phyloP scores from a whole-genome alignment of 768 basidiomycete genomes.

The Mycena olivaceomarginata region DNA sequence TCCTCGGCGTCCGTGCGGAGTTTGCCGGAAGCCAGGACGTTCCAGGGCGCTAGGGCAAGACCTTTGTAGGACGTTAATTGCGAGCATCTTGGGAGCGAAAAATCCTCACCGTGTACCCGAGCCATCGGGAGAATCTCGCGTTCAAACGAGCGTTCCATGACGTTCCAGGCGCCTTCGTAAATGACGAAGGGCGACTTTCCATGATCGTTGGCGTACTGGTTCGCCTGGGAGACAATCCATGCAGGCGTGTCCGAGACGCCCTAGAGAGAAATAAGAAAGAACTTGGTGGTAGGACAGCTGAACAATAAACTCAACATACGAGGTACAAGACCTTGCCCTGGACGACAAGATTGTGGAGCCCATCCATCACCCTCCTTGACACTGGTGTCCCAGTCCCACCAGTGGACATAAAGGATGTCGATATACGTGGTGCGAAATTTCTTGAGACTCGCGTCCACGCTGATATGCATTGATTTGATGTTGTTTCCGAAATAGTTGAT shows the following conservation, averaged over 20 bases:
- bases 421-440: constrained; percentile 77
- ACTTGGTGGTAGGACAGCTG: neutral
- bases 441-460: constrained; percentile 67
- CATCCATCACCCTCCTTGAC: constrained; percentile 68
- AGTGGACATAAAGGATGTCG: constrained; percentile 75
- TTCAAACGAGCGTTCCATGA: constrained; percentile 62
- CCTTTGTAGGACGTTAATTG: constrained; percentile 25
- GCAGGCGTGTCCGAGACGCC: constrained; percentile 52
- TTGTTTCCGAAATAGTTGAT: constrained; percentile 37
- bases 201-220: constrained; percentile 63
- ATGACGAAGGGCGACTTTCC: constrained; percentile 66
- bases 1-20: constrained; percentile 37
- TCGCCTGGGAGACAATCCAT: constrained; percentile 50
- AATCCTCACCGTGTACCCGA: constrained; percentile 19
- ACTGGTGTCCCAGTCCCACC: constrained; percentile 63
- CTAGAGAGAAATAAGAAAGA: neutral
- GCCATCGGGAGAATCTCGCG: constrained; percentile 65
- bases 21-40: constrained; percentile 24
- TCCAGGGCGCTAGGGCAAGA: constrained; percentile 35
- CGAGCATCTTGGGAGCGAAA: too few species aligned
- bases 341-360: constrained; percentile 63
- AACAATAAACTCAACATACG: constrained; percentile 37
- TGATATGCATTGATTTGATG: constrained; percentile 63
- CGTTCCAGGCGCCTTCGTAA: constrained; percentile 63
- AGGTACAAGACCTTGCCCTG: constrained; percentile 68